These are phyloP conservation scores for Cryphonectria carpinicola DNA, from an alignment of 2,329 filamentous ascomycete genomes.

Conservation along the genomic window DNA sequence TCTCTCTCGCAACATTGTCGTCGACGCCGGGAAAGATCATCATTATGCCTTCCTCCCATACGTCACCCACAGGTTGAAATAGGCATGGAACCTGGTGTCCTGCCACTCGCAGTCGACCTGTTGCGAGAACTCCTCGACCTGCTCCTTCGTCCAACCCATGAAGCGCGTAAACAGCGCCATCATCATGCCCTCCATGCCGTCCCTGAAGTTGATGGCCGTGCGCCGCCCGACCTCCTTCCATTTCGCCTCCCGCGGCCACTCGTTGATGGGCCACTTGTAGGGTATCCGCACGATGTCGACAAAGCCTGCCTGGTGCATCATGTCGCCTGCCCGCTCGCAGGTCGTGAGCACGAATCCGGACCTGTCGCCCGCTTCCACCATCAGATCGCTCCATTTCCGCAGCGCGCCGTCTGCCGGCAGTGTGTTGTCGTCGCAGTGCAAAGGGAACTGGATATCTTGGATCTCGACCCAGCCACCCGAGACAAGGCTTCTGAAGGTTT, in stretches of 20 bases:
- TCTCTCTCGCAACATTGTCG: neutral
- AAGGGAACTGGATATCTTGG: conserved; percentile 39
- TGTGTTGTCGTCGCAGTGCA: conserved; percentile 38
- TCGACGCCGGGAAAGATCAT: neutral
- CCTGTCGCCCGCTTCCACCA: conserved; percentile 37
- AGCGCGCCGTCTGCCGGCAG: conserved; percentile 34
- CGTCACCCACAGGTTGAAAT: conserved; percentile 36
- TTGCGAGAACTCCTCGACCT: conserved; percentile 33
- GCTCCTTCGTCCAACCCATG: conserved; percentile 31
- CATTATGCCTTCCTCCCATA: conserved; percentile 36
- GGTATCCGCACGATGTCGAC: conserved; percentile 29
- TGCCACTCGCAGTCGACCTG: conserved; percentile 35
- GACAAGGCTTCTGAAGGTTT: conserved; percentile 30
- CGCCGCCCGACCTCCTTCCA: conserved; percentile 31
- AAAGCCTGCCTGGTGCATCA: conserved; percentile 31
- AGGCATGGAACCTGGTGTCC: conserved; percentile 36
- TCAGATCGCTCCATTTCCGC: conserved; percentile 36
- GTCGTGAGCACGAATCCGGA: conserved; percentile 36
- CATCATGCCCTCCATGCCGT: conserved; percentile 31
- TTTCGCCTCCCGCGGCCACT: conserved; percentile 32
- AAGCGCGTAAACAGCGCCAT: conserved; percentile 33
- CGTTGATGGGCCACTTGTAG: conserved; percentile 32
- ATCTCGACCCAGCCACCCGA: conserved; percentile 34
- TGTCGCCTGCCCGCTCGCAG: conserved; percentile 36
- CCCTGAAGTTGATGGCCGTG: conserved; percentile 26